Conservation (phyloP, 129 eudicot species). For the Apium graveolens region DNA sequence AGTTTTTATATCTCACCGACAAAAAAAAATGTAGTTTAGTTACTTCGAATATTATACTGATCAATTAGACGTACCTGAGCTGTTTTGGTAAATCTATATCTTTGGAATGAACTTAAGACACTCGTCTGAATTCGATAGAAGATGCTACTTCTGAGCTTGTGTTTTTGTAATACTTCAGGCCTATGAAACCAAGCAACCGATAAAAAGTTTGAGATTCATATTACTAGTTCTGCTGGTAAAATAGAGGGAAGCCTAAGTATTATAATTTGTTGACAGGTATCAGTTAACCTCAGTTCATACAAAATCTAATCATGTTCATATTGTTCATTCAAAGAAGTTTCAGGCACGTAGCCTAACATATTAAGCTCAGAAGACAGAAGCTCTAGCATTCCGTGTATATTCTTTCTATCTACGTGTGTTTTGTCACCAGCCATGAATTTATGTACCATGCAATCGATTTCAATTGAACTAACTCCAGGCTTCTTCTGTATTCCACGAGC, state of each 20-base stretch:
- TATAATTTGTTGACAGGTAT: not conserved
- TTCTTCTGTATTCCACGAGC: constrained; percentile 40
- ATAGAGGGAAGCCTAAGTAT: not conserved
- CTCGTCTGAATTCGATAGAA: not conserved
- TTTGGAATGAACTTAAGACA: not conserved
- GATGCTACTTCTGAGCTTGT: not conserved
- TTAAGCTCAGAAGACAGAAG: constrained; percentile 34
- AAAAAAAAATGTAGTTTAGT: too few relatives aligned
- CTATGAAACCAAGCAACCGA: not conserved
- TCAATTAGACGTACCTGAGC: not conserved
- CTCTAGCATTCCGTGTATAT: constrained; percentile 32
- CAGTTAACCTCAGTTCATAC: not conserved
- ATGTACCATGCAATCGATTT: constrained; percentile 30
- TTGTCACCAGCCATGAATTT: constrained; percentile 70
- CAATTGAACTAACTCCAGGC: constrained; percentile 46
- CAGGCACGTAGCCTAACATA: constrained; percentile 26
- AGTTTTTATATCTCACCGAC: too few relatives aligned
- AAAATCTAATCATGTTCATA: constrained; percentile 13
- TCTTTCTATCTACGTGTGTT: constrained; percentile 43
- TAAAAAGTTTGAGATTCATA: too few relatives aligned
- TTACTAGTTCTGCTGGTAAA: not conserved
- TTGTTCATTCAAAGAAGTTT: constrained; percentile 16
- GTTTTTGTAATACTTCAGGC: not conserved
- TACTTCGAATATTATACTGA: not conserved
- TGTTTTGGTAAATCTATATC: not conserved